Conservation (phyloP, 805 yeast species). For the Myxozyma lipomycoides region DNA sequence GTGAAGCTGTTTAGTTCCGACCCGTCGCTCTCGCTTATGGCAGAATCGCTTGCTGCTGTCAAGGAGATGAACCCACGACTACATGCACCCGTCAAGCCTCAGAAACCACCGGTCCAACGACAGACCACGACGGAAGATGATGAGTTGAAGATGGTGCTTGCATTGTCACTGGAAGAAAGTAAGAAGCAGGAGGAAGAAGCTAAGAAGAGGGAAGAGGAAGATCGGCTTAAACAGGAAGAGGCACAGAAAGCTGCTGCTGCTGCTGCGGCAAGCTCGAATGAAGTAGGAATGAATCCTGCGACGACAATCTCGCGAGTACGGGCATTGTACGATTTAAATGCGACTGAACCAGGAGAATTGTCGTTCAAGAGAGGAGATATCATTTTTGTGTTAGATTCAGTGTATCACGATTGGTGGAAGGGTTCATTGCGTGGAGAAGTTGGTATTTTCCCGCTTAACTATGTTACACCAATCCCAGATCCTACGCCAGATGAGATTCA, state of each 20-base stretch:
- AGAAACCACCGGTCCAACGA: conserved; percentile 40
- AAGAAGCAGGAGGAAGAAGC: conserved; percentile 9
- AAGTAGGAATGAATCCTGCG: conserved; percentile 10
- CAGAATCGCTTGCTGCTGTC: conserved; percentile 54
- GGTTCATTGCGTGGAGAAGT: conserved; percentile 76
- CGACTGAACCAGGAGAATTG: conserved; percentile 80
- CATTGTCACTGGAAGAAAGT: conserved; percentile 64
- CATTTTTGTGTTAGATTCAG: conserved; percentile 80
- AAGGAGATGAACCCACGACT: conserved; percentile 42
- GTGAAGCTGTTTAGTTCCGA: conserved; percentile 62
- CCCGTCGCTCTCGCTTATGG: conserved; percentile 69
- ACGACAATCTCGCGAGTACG: conserved; percentile 60
- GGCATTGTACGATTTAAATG: conserved; percentile 76
- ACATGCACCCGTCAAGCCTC: conserved; percentile 54
- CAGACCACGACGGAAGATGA: conserved; percentile 58
- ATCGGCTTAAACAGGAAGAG: conserved; percentile 1
- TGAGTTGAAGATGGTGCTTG: conserved; percentile 71
- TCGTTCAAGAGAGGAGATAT: conserved; percentile 84
- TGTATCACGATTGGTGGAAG: conserved; percentile 92
- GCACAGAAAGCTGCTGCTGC: conserved; percentile 6
- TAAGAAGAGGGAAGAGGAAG: background rate
- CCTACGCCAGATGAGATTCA: conserved; percentile 58
- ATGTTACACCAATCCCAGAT: conserved; percentile 73
- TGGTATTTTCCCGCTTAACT: conserved; percentile 90
- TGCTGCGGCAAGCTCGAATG: conserved; percentile 2